Evolutionary conservation across 1,139 yeast genomes (phyloP).

Genomic region (Taphrina wiesneri): DNA sequence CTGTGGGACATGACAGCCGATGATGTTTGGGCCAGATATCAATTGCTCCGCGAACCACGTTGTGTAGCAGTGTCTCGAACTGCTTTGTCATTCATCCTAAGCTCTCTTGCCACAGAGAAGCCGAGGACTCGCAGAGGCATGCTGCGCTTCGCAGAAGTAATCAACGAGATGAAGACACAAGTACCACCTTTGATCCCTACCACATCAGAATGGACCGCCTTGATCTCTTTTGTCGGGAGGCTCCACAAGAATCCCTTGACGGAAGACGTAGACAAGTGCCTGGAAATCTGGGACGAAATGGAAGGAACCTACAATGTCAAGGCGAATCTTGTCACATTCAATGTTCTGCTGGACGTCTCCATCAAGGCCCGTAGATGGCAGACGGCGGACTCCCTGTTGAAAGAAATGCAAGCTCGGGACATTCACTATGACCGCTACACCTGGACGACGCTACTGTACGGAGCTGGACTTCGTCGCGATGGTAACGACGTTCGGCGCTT

Average conservation of each 20-base stretch:
- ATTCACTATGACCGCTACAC: slow-evolving; percentile 25
- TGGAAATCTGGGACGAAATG: slow-evolving; percentile 32
- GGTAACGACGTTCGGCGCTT: slow-evolving; percentile 10
- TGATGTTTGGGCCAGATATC: slow-evolving; percentile 13
- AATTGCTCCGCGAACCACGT: slow-evolving; percentile 16
- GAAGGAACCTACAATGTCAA: background rate
- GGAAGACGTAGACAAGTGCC: background rate
- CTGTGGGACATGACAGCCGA: slow-evolving; percentile 29
- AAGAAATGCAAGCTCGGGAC: slow-evolving; percentile 23
- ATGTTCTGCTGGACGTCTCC: slow-evolving; percentile 26
- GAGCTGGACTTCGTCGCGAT: slow-evolving; percentile 9
- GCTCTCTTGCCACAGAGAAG: slow-evolving; percentile 12
- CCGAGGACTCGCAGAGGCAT: slow-evolving; percentile 13
- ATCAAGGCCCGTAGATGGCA: slow-evolving; percentile 22
- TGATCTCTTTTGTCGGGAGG: slow-evolving; percentile 22
- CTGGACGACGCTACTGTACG: slow-evolving; percentile 7
- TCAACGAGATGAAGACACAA: slow-evolving; percentile 24
- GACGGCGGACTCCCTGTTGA: slow-evolving; percentile 9
- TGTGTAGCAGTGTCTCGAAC: slow-evolving; percentile 10
- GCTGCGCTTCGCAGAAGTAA: background rate
- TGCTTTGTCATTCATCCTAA: slow-evolving; percentile 7
- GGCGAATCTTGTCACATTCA: slow-evolving; percentile 30
- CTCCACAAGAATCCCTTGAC: background rate
- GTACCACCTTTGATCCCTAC: background rate
- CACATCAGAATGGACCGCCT: slow-evolving; percentile 14